These are phyloP conservation scores for Albophoma yamanashiensis DNA, from an alignment of 2,329 filamentous ascomycete species.

Conservation along the genomic window DNA sequence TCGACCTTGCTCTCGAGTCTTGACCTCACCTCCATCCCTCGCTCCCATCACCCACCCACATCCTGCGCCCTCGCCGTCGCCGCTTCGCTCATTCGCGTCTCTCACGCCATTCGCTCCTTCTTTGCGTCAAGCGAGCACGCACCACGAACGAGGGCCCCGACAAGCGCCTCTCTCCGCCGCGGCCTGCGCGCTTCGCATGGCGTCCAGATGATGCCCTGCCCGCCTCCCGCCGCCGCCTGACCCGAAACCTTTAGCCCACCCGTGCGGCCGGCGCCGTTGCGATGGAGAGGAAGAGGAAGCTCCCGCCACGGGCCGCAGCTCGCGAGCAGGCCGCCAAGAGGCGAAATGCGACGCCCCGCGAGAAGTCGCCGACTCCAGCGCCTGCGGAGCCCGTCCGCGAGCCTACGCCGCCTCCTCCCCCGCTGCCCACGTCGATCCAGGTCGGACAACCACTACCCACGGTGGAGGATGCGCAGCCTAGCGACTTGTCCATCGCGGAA, in stretches of 20 bases:
- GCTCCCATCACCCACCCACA: neutral
- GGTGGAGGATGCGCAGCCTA: slow-evolving; percentile 54
- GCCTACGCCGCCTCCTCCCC: slow-evolving; percentile 16
- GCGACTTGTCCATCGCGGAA: slow-evolving; percentile 50
- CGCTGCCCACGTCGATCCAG: slow-evolving; percentile 51
- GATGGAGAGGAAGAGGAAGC: slow-evolving; percentile 58
- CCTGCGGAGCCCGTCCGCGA: slow-evolving; percentile 23
- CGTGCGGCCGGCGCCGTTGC: slow-evolving; percentile 3
- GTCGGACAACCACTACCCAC: slow-evolving; percentile 61
- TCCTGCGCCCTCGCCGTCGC: neutral
- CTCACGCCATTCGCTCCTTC: neutral
- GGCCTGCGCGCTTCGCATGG: slow-evolving; percentile 11
- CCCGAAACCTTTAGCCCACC: neutral
- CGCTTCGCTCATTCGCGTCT: neutral
- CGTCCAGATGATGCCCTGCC: slow-evolving; percentile 18
- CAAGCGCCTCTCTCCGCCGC: neutral
- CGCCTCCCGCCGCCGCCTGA: neutral
- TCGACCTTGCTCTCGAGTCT: neutral
- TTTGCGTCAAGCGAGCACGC: neutral
- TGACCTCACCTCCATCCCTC: neutral
- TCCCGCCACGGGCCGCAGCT: slow-evolving; percentile 51
- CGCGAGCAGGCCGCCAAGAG: slow-evolving; percentile 52
- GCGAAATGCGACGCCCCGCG: slow-evolving; percentile 44
- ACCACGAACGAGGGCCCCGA: neutral
- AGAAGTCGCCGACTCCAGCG: slow-evolving; percentile 37